Percentiles rank a stretch among this genome's conserved stretches.
Evolutionary conservation across 371 early-diverging fungal genomes (phyloP).

Genomic region (Apophysomyces sp.): DNA sequence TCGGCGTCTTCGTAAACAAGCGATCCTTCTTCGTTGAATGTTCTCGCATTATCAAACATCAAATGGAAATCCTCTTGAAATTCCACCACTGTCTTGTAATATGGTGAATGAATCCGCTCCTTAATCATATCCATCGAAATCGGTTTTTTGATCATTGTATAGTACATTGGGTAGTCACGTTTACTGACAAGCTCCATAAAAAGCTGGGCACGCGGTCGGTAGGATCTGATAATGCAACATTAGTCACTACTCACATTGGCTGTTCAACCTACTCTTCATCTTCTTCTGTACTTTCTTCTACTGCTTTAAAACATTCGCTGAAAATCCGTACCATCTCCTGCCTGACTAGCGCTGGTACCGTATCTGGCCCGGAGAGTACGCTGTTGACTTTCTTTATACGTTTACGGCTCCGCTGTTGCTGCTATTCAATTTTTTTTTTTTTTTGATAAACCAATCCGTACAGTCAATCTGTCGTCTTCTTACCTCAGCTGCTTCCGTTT

Average conservation of each 20-base stretch:
- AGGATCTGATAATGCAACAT: too few relatives aligned
- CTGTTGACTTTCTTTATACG: slow-evolving; percentile 14
- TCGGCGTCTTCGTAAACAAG: not conserved
- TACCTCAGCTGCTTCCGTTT: slow-evolving; percentile 5
- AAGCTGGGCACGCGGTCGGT: slow-evolving; percentile 55
- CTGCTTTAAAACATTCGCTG: slow-evolving; percentile 48
- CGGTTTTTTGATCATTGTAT: slow-evolving; percentile 73
- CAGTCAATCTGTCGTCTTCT: not conserved
- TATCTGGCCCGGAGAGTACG: slow-evolving; percentile 18
- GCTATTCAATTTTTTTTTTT: too few relatives aligned
- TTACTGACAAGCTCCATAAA: slow-evolving; percentile 71
- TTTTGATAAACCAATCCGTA: too few relatives aligned
- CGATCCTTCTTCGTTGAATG: not conserved
- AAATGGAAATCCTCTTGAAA: slow-evolving; percentile 50
- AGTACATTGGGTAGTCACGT: slow-evolving; percentile 78
- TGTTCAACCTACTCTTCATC: slow-evolving; percentile 45
- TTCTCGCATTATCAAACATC: not conserved
- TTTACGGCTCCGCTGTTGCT: slow-evolving; percentile 5
- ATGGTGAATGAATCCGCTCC: slow-evolving; percentile 43
- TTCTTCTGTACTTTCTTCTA: slow-evolving; percentile 52
- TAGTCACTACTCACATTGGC: too few relatives aligned
- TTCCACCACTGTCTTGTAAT: slow-evolving; percentile 41
- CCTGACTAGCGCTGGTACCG: slow-evolving; percentile 5
- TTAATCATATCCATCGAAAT: slow-evolving; percentile 70
- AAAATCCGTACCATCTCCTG: slow-evolving; percentile 42